Evolutionary conservation across 768 basidiomycete genomes (phyloP).

Genomic region (Panellus pusillus): DNA sequence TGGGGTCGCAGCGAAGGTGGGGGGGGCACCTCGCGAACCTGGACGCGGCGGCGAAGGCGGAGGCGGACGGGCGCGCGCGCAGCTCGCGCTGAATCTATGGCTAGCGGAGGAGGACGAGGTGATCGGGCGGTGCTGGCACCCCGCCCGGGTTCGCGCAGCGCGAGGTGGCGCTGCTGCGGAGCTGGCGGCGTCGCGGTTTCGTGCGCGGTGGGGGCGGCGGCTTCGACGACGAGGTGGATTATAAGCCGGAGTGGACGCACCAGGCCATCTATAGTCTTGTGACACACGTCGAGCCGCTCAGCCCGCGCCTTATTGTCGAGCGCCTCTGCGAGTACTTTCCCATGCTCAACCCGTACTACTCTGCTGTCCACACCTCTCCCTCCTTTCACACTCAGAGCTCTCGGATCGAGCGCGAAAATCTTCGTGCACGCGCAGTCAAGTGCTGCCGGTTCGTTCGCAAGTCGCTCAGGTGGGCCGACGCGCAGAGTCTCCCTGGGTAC

Average conservation of each 20-base stretch:
- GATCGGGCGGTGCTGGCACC: conserved; percentile 3
- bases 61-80: conserved; percentile 9
- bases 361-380: background rate
- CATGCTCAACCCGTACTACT: no score
- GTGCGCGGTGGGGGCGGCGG: background rate
- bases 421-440: background rate
- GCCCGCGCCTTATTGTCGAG: background rate
- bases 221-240: conserved; percentile 38
- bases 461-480: conserved; percentile 4
- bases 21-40: background rate
- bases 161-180: conserved; percentile 12
- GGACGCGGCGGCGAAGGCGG: background rate
- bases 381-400: conserved; percentile 14
- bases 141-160: conserved; percentile 25
- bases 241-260: conserved; percentile 66
- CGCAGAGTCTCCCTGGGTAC: background rate
- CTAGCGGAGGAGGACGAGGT: conserved; percentile 13
- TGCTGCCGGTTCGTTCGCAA: conserved; percentile 6
- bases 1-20: no score
- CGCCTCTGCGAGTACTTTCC: conserved; percentile 18
- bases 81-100: conserved; percentile 21
- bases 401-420: background rate
- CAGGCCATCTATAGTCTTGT: conserved; percentile 16
- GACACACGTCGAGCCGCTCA: conserved; percentile 9
- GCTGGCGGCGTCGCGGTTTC: background rate